A percentile compares a stretch with the other conserved stretches of the same genome.
Evolutionary conservation across 441 rosid genomes (phyloP).

Genomic region (Adansonia grandidieri): DNA sequence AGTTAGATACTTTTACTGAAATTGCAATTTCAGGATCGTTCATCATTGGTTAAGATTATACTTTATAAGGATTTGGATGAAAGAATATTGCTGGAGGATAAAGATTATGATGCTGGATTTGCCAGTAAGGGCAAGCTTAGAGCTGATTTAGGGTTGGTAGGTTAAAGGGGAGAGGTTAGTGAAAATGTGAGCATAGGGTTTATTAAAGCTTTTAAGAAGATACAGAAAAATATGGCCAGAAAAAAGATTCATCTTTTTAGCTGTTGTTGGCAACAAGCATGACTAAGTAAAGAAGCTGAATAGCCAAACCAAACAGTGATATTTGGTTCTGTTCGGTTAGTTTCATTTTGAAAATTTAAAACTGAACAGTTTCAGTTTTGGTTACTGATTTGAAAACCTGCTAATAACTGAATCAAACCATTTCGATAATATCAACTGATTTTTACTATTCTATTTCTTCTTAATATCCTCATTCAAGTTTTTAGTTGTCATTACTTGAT

Average conservation of each 20-base stretch:
- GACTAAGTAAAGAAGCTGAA: too few relatives aligned
- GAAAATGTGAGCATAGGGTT: not conserved
- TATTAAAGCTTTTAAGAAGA: not conserved
- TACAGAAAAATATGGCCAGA: not conserved
- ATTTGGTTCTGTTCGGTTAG: too few relatives aligned
- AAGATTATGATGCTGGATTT: not conserved
- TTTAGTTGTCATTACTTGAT: too few relatives aligned
- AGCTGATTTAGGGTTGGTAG: not conserved
- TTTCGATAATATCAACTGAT: too few relatives aligned
- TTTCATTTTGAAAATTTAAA: too few relatives aligned
- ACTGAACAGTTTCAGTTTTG: too few relatives aligned
- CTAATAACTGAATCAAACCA: too few relatives aligned
- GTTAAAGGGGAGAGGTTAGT: not conserved
- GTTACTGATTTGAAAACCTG: too few relatives aligned
- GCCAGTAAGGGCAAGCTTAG: not conserved
- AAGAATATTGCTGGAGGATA: not conserved
- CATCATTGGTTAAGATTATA: not conserved
- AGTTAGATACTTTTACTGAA: not conserved
- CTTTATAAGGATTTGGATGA: not conserved
- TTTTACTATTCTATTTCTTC: too few relatives aligned
- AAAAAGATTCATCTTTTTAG: not conserved
- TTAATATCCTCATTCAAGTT: too few relatives aligned
- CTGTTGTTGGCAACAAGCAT: not conserved
- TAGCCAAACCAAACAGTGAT: too few relatives aligned
- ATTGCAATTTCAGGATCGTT: not conserved